Evolutionary conservation across 805 yeast species (phyloP).

Genomic region (Lipomyces japonicus): DNA sequence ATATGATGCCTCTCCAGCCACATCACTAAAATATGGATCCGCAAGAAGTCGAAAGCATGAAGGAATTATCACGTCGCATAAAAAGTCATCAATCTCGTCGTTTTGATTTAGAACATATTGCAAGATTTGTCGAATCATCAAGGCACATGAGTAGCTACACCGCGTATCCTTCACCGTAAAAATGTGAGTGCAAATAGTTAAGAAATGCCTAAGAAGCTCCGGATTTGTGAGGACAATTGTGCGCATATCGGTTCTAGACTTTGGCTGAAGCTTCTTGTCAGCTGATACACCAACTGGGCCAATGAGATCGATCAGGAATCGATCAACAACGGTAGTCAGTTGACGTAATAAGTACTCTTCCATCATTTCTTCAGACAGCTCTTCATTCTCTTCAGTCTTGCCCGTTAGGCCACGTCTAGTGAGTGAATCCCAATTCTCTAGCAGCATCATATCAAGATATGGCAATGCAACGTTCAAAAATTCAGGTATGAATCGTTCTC

Average conservation of each 20-base stretch:
- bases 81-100: conserved; percentile 68
- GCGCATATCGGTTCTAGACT: conserved; percentile 36
- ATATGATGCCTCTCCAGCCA: conserved; percentile 88
- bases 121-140: conserved; percentile 71
- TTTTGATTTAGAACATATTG: conserved; percentile 65
- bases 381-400: conserved; percentile 38
- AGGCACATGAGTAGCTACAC: conserved; percentile 85
- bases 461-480: conserved; percentile 72
- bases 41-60: conserved; percentile 62
- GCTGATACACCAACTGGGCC: conserved; percentile 15
- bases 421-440: conserved; percentile 61
- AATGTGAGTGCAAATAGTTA: conserved; percentile 69
- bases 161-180: conserved; percentile 83
- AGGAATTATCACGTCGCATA: conserved; percentile 64
- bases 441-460: conserved; percentile 70
- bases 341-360: conserved; percentile 93
- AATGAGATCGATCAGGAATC: conserved; percentile 48
- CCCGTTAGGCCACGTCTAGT: conserved; percentile 46
- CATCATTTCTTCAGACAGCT: conserved; percentile 95
- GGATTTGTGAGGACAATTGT: conserved; percentile 61
- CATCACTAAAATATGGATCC: conserved; percentile 76
- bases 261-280: background rate
- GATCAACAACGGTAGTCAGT: conserved; percentile 83
- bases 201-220: conserved; percentile 69
- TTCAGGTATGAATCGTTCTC: conserved; percentile 66